Conservation (phyloP, 1,139 yeast genomes). For the Debaryomyces fabryi region DNA sequence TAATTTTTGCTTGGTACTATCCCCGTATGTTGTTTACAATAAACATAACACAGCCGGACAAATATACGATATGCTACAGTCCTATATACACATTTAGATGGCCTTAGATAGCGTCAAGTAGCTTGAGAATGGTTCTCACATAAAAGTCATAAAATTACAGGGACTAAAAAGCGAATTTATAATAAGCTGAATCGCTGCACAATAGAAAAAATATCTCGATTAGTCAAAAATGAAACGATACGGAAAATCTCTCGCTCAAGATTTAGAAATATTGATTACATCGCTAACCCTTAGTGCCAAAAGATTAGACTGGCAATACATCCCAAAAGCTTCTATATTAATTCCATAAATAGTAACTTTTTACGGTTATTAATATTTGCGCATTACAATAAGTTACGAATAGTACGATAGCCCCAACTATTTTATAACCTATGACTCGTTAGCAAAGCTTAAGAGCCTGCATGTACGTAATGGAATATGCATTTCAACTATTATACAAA, state of each 20-base stretch:
- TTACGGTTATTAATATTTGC: no score
- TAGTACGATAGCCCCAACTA: no score
- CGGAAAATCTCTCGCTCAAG: neutral
- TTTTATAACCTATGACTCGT: no score
- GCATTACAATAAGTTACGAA: no score
- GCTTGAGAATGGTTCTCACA: no score
- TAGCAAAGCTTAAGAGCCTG: no score
- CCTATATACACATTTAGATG: neutral
- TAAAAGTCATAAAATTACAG: neutral
- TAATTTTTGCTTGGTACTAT: neutral
- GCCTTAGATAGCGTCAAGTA: no score
- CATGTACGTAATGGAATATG: neutral
- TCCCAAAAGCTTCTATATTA: no score
- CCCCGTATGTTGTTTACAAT: neutral
- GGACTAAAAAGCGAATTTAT: neutral
- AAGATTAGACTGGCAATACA: neutral
- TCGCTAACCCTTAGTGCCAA: neutral
- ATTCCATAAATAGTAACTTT: no score
- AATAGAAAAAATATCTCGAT: neutral
- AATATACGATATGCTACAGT: neutral
- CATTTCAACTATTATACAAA: slow-evolving; percentile 9
- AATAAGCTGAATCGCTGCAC: neutral
- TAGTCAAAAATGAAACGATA: neutral
- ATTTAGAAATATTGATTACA: neutral
- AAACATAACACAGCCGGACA: neutral